Conservation (phyloP, 768 basidiomycete genomes). For the Collybia mongolica region DNA sequence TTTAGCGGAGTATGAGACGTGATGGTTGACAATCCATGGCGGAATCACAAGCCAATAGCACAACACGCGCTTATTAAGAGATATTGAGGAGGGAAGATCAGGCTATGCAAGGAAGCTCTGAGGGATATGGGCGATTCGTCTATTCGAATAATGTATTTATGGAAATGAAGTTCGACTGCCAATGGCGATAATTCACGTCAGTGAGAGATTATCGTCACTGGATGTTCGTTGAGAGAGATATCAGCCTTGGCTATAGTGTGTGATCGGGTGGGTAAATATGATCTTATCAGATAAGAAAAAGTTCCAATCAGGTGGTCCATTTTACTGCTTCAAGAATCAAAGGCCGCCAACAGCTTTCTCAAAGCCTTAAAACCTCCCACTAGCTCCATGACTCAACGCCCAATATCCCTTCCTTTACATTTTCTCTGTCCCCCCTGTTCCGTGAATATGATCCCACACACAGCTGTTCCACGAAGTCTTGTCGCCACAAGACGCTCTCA, state of each 20-base stretch:
- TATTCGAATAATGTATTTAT: conserved; percentile 1
- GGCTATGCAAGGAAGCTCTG: conserved; percentile 12
- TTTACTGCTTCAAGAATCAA: conserved; percentile 8
- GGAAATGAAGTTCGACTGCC: conserved; percentile 1
- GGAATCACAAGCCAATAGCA: conserved; percentile 16
- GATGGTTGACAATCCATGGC: not conserved
- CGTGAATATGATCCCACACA: conserved; percentile 37
- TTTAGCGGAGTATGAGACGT: conserved; percentile 15
- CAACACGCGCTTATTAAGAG: conserved; percentile 15
- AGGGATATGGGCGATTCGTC: conserved; percentile 28
- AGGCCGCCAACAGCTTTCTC: conserved; percentile 14
- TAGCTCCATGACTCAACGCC: conserved; percentile 27
- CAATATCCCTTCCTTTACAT: conserved; percentile 12
- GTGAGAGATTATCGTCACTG: not conserved
- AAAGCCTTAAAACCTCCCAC: conserved; percentile 29
- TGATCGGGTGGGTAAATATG: conserved; percentile 1
- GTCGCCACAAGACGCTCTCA: conserved; percentile 32
- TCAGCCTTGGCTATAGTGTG: not conserved
- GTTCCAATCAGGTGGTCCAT: conserved; percentile 11
- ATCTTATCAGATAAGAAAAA: conserved; percentile 30
- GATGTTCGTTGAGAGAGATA: not conserved
- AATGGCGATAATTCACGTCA: conserved; percentile 5
- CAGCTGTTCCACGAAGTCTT: conserved; percentile 27
- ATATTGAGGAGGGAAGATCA: conserved; percentile 5
- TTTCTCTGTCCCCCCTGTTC: conserved; percentile 9